These are phyloP conservation scores for Cucumis sativus DNA, from an alignment of 306 rosid genomes.

Conservation along the genomic window DNA sequence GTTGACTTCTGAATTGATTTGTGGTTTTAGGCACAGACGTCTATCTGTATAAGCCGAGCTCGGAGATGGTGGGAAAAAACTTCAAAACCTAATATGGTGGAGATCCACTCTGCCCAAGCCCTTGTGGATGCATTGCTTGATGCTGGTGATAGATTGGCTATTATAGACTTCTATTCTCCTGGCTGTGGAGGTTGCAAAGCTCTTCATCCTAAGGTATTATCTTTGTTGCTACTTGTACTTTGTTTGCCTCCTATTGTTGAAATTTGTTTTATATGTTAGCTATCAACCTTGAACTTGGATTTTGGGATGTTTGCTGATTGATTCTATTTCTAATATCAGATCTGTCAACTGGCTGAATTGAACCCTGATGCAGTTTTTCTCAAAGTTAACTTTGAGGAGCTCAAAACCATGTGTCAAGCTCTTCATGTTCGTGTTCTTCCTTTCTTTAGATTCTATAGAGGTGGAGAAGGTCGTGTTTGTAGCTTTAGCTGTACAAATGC, in stretches of 20 bases:
- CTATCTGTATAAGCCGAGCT: constrained; percentile 37
- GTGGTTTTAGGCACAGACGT: constrained; percentile 43
- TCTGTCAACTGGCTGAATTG: constrained; percentile 73
- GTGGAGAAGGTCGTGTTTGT: constrained; percentile 60
- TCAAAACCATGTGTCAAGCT: constrained; percentile 52
- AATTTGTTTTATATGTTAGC: neutral
- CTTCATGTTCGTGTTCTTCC: constrained; percentile 72
- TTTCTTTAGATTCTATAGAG: constrained; percentile 76
- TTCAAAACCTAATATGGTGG: constrained; percentile 52
- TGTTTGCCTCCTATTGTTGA: neutral
- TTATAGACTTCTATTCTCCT: constrained; percentile 72
- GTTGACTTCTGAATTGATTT: neutral
- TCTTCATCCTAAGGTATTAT: constrained; percentile 69
- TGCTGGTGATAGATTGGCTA: constrained; percentile 72
- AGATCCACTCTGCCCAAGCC: constrained; percentile 59
- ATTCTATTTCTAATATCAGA: constrained; percentile 23
- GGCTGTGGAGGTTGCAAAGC: constrained; percentile 92
- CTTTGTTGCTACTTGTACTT: neutral
- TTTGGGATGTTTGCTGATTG: constrained; percentile 6
- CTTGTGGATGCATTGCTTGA: constrained; percentile 40
- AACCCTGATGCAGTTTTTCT: constrained; percentile 47
- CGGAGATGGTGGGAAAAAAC: constrained; percentile 76
- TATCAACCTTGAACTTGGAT: neutral
- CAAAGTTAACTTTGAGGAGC: constrained; percentile 60
- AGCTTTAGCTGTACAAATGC: constrained; percentile 86